Conservation (phyloP, 495 filamentous ascomycete species). For the Lasiosphaeris hirsuta region DNA sequence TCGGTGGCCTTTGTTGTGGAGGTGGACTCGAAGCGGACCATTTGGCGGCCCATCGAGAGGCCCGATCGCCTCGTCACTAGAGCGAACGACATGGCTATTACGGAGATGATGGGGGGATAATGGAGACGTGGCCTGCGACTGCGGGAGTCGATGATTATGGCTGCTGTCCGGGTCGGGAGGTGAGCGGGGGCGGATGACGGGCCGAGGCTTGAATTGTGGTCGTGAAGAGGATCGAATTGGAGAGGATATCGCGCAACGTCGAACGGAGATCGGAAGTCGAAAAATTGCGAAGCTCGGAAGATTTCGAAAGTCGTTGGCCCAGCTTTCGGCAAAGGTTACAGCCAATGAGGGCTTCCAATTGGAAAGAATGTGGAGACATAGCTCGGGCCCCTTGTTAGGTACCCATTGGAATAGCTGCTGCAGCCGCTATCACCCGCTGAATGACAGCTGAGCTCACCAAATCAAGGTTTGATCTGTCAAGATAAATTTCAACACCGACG, state of each 20-base stretch:
- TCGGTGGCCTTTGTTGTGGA: constrained; percentile 55
- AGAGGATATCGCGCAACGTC: constrained; percentile 30
- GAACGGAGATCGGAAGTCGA: constrained; percentile 15
- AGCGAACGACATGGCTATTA: constrained; percentile 29
- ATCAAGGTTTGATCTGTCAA: too few species aligned
- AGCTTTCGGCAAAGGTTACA: constrained; percentile 20
- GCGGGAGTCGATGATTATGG: too few species aligned
- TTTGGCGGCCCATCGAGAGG: constrained; percentile 40
- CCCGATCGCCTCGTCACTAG: constrained; percentile 32
- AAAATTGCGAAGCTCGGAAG: constrained; percentile 37
- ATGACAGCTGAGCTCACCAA: too few species aligned
- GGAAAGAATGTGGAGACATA: not conserved
- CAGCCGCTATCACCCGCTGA: too few species aligned
- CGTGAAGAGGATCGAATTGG: constrained; percentile 11
- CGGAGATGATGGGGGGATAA: too few species aligned
- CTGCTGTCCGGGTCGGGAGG: not conserved
- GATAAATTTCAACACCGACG: too few species aligned
- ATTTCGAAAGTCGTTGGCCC: constrained; percentile 34
- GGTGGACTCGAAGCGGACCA: constrained; percentile 50
- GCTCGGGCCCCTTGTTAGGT: too few species aligned
- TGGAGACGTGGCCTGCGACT: too few species aligned
- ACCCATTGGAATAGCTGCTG: too few species aligned
- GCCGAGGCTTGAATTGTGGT: constrained; percentile 10
- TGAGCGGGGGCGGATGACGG: constrained; percentile 3
- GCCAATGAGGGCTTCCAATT: constrained; percentile 31